These are phyloP conservation scores for Phanerochaete sordida DNA, from an alignment of 768 basidiomycete genomes.

Conservation along the genomic window DNA sequence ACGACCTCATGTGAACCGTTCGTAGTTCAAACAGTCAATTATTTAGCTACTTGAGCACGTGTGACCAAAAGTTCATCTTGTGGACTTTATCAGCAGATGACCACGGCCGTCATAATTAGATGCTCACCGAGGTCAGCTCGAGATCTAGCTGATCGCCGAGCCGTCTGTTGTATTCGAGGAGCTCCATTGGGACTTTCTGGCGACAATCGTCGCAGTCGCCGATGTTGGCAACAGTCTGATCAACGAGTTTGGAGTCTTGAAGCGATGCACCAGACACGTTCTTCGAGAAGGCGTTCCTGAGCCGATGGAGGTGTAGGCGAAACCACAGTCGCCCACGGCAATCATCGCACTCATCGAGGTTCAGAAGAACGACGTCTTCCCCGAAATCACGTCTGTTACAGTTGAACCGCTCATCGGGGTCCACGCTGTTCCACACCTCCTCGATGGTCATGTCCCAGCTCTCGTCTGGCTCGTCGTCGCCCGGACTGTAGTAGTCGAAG, in stretches of 20 bases:
- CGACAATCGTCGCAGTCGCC: not conserved
- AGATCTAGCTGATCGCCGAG: too few relatives aligned
- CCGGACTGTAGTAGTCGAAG: not conserved
- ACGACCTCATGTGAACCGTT: too few relatives aligned
- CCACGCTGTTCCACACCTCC: not conserved
- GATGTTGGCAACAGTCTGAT: not conserved
- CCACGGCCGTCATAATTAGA: too few relatives aligned
- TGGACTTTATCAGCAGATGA: too few relatives aligned
- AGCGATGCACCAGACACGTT: not conserved
- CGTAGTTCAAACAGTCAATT: too few relatives aligned
- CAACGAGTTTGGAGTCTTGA: not conserved
- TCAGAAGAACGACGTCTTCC: too few relatives aligned
- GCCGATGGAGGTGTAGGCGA: not conserved
- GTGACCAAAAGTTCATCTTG: too few relatives aligned
- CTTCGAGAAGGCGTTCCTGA: not conserved
- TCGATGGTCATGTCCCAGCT: not conserved
- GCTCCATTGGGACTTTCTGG: not conserved
- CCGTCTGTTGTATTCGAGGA: too few relatives aligned
- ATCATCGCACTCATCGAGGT: not conserved
- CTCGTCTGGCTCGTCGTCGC: not conserved
- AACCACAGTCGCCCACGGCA: not conserved
- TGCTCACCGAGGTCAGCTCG: too few relatives aligned
- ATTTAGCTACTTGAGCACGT: too few relatives aligned
- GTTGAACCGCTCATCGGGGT: too few relatives aligned
- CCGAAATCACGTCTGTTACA: too few relatives aligned